phyloP scores from a whole-genome alignment of 306 rosid species.

The Sophora flavescens region DNA sequence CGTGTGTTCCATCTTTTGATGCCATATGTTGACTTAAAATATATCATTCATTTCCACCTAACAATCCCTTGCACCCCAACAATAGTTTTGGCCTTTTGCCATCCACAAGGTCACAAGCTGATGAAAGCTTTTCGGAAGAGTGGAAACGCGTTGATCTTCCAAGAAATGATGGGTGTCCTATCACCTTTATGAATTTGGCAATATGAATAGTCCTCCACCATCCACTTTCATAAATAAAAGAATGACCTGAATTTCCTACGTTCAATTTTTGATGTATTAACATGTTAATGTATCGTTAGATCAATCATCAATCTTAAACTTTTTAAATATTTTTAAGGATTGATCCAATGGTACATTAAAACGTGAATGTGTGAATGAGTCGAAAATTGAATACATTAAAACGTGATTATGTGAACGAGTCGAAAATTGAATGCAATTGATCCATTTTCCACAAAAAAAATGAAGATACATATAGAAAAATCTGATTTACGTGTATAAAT shows the following conservation, averaged over 20 bases:
- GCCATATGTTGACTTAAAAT: slow-evolving; percentile 34
- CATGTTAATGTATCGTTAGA: too few relatives aligned
- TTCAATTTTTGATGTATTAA: too few relatives aligned
- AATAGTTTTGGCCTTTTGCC: slow-evolving; percentile 30
- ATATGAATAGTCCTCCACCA: slow-evolving; percentile 31
- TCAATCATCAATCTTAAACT: too few relatives aligned
- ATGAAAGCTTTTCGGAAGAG: slow-evolving; percentile 37
- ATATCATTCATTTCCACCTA: slow-evolving; percentile 37
- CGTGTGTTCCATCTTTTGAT: slow-evolving; percentile 46
- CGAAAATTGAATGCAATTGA: too few relatives aligned
- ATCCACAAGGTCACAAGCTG: slow-evolving; percentile 45
- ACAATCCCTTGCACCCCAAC: slow-evolving; percentile 26
- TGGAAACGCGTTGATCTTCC: slow-evolving; percentile 48
- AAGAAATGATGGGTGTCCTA: slow-evolving; percentile 45
- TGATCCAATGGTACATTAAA: too few relatives aligned
- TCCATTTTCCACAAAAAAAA: too few relatives aligned
- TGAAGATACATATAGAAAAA: slow-evolving; percentile 29
- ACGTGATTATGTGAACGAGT: too few relatives aligned
- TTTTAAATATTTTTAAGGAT: too few relatives aligned
- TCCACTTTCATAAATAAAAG: slow-evolving; percentile 22
- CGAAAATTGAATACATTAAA: too few relatives aligned
- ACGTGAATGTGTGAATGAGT: too few relatives aligned
- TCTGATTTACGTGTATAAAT: slow-evolving; percentile 54
- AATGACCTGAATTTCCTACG: background rate
- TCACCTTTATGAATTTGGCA: slow-evolving; percentile 59